phyloP scores from a whole-genome alignment of 441 rosid species.

The Pelargonium cotyledonis region DNA sequence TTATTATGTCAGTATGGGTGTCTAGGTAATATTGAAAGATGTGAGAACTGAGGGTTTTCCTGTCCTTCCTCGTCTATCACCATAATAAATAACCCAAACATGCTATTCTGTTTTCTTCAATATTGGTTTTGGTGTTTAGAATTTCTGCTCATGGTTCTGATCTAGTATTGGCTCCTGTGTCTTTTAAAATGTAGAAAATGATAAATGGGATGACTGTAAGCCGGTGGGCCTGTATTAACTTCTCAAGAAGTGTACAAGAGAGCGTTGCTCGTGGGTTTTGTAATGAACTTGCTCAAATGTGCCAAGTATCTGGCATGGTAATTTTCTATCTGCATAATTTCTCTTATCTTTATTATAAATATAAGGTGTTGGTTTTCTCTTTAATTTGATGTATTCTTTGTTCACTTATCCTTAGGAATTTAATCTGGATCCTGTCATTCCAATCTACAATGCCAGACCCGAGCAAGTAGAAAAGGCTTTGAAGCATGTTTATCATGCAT shows the following conservation, averaged over 20 bases:
- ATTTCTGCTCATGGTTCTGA: slow-evolving; percentile 10
- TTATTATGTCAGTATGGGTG: not conserved
- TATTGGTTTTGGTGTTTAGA: slow-evolving; percentile 3
- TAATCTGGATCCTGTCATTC: slow-evolving; percentile 81
- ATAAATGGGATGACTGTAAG: slow-evolving; percentile 89
- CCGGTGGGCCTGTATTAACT: slow-evolving; percentile 94
- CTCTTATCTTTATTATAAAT: slow-evolving; percentile 2
- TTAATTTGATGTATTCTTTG: not conserved
- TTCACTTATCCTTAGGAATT: slow-evolving; percentile 51
- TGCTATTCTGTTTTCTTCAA: not conserved
- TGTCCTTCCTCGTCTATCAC: not conserved
- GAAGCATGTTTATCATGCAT: slow-evolving; percentile 72
- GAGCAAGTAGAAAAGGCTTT: slow-evolving; percentile 96
- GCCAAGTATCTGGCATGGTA: slow-evolving; percentile 98
- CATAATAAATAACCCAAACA: not conserved
- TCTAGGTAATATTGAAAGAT: not conserved
- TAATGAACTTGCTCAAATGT: slow-evolving; percentile 90
- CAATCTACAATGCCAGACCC: slow-evolving; percentile 76
- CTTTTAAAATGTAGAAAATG: slow-evolving; percentile 58
- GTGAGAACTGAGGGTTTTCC: not conserved
- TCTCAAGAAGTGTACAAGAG: slow-evolving; percentile 90
- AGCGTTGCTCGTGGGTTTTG: slow-evolving; percentile 83
- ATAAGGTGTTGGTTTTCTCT: not conserved
- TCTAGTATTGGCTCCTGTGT: slow-evolving; percentile 4
- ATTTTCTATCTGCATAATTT: slow-evolving; percentile 7